These are phyloP conservation scores for Botrytis squamosa DNA, from an alignment of 2,329 filamentous ascomycete species.

Conservation along the genomic window DNA sequence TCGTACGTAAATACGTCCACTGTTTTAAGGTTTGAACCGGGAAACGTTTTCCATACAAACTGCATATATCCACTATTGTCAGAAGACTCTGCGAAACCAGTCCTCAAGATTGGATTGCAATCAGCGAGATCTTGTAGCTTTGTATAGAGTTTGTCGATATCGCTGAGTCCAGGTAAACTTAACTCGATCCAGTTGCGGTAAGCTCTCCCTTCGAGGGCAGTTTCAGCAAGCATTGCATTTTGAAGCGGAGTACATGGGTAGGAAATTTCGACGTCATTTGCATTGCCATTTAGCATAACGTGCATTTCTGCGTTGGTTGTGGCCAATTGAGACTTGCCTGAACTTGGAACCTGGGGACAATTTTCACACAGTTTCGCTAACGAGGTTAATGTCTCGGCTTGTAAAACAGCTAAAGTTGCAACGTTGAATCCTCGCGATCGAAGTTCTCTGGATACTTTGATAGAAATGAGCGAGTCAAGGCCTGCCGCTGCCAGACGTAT, in stretches of 20 bases:
- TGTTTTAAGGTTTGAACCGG: slow-evolving; percentile 42
- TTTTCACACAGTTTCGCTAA: slow-evolving; percentile 40
- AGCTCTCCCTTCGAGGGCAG: slow-evolving; percentile 53
- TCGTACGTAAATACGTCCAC: slow-evolving; percentile 43
- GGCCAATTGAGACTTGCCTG: not conserved
- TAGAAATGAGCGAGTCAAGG: slow-evolving; percentile 65
- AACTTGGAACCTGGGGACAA: slow-evolving; percentile 20
- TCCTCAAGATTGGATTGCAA: slow-evolving; percentile 66
- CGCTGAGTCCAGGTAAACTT: slow-evolving; percentile 41
- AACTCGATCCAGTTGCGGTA: slow-evolving; percentile 81
- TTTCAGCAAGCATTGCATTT: slow-evolving; percentile 77
- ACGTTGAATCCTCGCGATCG: slow-evolving; percentile 55
- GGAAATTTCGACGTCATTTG: slow-evolving; percentile 48
- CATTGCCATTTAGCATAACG: slow-evolving; percentile 28
- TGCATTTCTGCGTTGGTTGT: not conserved
- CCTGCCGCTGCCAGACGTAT: slow-evolving; percentile 54
- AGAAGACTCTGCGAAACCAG: slow-evolving; percentile 64
- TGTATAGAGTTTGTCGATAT: slow-evolving; percentile 44
- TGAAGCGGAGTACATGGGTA: slow-evolving; percentile 72
- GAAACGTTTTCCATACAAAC: slow-evolving; percentile 59
- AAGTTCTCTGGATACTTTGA: slow-evolving; percentile 63
- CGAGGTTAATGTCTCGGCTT: slow-evolving; percentile 48
- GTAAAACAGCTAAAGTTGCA: slow-evolving; percentile 61
- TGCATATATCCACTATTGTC: slow-evolving; percentile 53
- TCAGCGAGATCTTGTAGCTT: slow-evolving; percentile 52